phyloP scores from a whole-genome alignment of 768 basidiomycete genomes.

The Lentinula guzmanii region DNA sequence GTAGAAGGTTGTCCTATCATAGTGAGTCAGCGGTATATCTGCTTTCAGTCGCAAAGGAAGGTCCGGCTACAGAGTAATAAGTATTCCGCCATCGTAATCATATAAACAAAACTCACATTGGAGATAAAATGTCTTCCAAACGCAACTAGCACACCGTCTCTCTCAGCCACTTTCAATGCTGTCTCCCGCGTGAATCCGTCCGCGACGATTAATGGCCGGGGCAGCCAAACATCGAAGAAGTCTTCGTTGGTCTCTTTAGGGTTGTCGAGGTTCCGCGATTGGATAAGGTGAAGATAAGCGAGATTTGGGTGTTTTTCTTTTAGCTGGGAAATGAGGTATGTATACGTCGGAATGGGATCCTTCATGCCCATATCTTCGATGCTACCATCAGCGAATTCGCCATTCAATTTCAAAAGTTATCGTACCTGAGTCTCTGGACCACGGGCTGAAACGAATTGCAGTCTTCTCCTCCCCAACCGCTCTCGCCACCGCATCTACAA shows the following conservation, averaged over 20 bases:
- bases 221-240: slow-evolving; percentile 25
- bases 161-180: slow-evolving; percentile 21
- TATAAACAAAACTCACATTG: slow-evolving; percentile 15
- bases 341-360: slow-evolving; percentile 38
- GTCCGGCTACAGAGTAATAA: slow-evolving; percentile 14
- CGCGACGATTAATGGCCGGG: slow-evolving; percentile 20
- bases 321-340: slow-evolving; percentile 33
- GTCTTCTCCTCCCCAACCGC: slow-evolving; percentile 37
- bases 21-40: slow-evolving; percentile 13
- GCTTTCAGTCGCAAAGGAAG: slow-evolving; percentile 22
- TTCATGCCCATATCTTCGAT: slow-evolving; percentile 30
- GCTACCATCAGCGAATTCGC: slow-evolving; percentile 3
- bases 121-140: slow-evolving; percentile 30
- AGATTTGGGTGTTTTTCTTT: slow-evolving; percentile 27
- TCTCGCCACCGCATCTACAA: slow-evolving; percentile 30
- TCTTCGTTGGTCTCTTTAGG: slow-evolving; percentile 18
- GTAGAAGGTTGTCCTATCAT: slow-evolving; percentile 17
- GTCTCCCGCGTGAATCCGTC: slow-evolving; percentile 25
- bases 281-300: slow-evolving; percentile 38
- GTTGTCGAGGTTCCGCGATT: slow-evolving; percentile 19
- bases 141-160: slow-evolving; percentile 19
- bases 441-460: slow-evolving; percentile 40
- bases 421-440: slow-evolving; percentile 21
- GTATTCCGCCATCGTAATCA: not conserved
- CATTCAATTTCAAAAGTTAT: slow-evolving; percentile 14